A percentile compares a stretch with the other conserved stretches of the same genome.
Conservation (phyloP, 257 asterid species). For the Plectranthus barbatus region DNA sequence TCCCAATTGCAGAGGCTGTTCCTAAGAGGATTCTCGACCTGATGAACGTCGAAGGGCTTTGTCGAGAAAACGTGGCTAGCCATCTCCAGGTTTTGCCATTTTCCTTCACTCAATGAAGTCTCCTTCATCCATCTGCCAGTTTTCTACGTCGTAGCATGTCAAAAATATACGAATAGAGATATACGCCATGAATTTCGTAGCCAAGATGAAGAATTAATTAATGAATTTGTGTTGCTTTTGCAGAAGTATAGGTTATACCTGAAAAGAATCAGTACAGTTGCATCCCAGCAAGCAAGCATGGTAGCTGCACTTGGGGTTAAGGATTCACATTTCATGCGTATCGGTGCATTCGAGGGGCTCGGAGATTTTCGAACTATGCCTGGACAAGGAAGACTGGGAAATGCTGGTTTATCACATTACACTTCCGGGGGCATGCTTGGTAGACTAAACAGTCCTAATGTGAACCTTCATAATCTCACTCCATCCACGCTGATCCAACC, state of each 20-base stretch:
- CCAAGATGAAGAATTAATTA: too few species aligned
- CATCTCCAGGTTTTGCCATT: conserved; percentile 49
- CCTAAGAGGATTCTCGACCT: too few species aligned
- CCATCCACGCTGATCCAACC: conserved; percentile 44
- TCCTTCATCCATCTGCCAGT: too few species aligned
- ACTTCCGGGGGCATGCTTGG: conserved; percentile 52
- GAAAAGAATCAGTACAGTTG: conserved; percentile 57
- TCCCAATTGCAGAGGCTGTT: conserved; percentile 44
- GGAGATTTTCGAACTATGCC: conserved; percentile 53
- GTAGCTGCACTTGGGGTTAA: conserved; percentile 71
- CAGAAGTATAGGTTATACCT: conserved; percentile 68
- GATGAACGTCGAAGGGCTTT: conserved; percentile 61
- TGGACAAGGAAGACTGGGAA: conserved; percentile 54
- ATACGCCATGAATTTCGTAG: neutral
- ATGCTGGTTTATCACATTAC: conserved; percentile 44
- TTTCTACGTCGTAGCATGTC: too few species aligned
- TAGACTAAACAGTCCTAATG: conserved; percentile 56
- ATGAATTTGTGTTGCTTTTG: conserved; percentile 12
- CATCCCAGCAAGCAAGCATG: conserved; percentile 79
- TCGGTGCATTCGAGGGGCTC: conserved; percentile 55
- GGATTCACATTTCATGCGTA: conserved; percentile 67
- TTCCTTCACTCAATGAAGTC: neutral
- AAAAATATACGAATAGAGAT: neutral
- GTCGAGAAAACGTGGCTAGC: conserved; percentile 63
- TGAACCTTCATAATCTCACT: conserved; percentile 40